phyloP scores from a whole-genome alignment of 2,329 filamentous ascomycete genomes.

The Botrytis paeoniae region DNA sequence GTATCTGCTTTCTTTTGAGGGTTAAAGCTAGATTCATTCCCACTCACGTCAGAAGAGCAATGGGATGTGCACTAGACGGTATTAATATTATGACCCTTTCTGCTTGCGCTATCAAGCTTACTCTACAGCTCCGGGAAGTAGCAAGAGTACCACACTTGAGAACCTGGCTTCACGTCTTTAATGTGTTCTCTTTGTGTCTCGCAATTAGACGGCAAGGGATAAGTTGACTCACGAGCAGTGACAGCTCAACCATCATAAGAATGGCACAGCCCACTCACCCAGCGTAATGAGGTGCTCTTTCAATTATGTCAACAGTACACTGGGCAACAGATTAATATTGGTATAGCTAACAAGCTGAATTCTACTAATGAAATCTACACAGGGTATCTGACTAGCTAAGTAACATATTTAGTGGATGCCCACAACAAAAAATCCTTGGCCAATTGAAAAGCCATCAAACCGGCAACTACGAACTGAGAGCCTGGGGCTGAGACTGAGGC shows the following conservation, averaged over 20 bases:
- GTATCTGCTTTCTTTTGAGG: neutral
- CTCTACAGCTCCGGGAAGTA: neutral
- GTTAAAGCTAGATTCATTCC: neutral
- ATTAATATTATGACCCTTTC: neutral
- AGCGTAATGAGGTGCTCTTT: neutral
- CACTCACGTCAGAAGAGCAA: neutral
- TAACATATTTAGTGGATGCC: neutral
- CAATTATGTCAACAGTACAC: neutral
- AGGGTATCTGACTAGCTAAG: neutral
- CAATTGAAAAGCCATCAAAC: too few species aligned
- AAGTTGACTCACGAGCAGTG: too few species aligned
- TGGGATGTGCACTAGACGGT: neutral
- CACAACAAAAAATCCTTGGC: too few species aligned
- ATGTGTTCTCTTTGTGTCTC: neutral
- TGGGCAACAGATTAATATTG: neutral
- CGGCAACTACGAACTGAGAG: neutral
- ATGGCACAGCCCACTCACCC: fast-evolving
- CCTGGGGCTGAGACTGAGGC: too few species aligned
- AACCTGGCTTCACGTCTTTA: neutral
- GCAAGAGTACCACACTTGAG: neutral
- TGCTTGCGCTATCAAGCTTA: neutral
- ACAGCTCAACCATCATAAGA: fast-evolving
- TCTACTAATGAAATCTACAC: neutral
- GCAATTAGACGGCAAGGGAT: fast-evolving
- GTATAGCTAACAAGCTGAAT: neutral